Evolutionary conservation across 305 asterid genomes (phyloP), one percentile per base, ranked within the genome.

Genomic region (Fraxinus albicans): DNA sequence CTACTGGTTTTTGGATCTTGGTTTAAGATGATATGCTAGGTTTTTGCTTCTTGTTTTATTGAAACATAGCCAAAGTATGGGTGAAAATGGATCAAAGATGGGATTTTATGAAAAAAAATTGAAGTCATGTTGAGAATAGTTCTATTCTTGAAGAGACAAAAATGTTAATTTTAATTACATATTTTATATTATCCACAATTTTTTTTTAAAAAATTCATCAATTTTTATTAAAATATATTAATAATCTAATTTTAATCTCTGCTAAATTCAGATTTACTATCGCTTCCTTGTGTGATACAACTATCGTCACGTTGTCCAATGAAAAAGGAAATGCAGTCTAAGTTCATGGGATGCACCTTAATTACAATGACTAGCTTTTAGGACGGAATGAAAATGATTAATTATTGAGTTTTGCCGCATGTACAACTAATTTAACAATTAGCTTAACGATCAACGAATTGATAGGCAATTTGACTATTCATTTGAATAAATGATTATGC

Each of bases 1-100:
- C 40, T 80, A 25, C 76, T 44, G 74, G 53, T n/a, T 60, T 13
- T 36, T 15, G 79, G 76, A 79, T 78, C 65, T 44, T 55, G 77
- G 72, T 69, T 63, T 29, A 25, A 23, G 73, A 67, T 27, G 35
- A 67, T 27, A 3, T 23, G 3, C 73, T 25, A 23, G 73, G 12
- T 10, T 67, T 29, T 23, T 67, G 73, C 36, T 1, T 27, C 10
- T 67, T 67, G n/a, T 67, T 67, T 34, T 4, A 67, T 10, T 10
- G 15, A 9, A 67, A 67, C 73, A 67, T 67, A 12, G 17, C 34
- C 34, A 9, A 60, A 63, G 33, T 8, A 27, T 12, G 73, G 73
- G 36, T 27, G 36, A 67, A 27, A 67, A 65, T 8, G 34, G 73
- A 67, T 67, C 73, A 67, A 27, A 9, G n/a, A 67, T 0, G 73